Evolutionary conservation across 2,329 filamentous ascomycete species (phyloP), one percentile per base, ranked within the genome.

Genomic region (Myriangium duriaei): DNA sequence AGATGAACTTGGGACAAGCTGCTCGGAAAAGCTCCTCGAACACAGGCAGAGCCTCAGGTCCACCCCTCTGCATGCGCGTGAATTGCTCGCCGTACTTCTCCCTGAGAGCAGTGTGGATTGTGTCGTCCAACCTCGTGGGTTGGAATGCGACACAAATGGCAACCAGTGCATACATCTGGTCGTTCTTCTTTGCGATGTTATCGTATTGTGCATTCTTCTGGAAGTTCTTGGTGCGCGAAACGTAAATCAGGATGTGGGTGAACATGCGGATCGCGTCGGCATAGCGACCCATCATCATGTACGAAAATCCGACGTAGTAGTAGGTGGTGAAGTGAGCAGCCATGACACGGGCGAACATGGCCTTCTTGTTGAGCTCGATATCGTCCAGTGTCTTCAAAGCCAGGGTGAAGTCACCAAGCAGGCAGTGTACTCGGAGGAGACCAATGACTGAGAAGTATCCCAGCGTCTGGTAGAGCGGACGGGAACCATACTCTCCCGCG

Each of bases 211-310:
- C 81, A 62, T 87, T 93, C 79, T 96, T 98, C 68, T 98, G 91
- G 78, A 96, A 96, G 74, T 96, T 96, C 82, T 98, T 98, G 58
- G 91, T 98, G 55, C 91, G 75, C 51, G 86, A 94, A 50, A 98
- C 87, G 67, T 96, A 98, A 67, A 98, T 81, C 53, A 98, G 78
- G 64, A 98, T 98, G 74, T 98, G 91, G 72, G 84, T 93, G 78
- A 98, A 98, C 81, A 95, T 94, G 73, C 88, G 86, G 68, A 98
- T 95, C 62, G 91, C 91, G 65, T 98, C 91, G 64, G 86, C 84
- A 62, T 98, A 98, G 60, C 91, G 84, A 68, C 91, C 86, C 84
- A 96, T 93, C 91, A 98, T 98, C 88, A 98, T 96, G 80, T 98
- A 98, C 51, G 85, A 93, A 77, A 98, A 98, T 51, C 91, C 91